Percentiles rank a stretch among this genome's conserved stretches.
Conservation (phyloP, 371 early-diverging fungal genomes). For the Mucor irregularis region DNA sequence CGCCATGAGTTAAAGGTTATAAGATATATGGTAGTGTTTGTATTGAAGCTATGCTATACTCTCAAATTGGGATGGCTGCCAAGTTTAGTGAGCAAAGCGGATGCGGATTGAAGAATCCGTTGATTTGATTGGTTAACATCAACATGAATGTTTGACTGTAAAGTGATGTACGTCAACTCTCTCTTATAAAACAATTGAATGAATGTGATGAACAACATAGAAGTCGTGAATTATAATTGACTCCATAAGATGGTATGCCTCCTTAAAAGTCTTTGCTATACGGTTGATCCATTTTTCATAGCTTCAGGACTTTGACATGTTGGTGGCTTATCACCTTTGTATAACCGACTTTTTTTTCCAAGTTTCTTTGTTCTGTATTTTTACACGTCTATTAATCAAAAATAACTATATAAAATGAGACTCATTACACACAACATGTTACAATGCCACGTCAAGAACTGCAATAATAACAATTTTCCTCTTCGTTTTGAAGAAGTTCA, state of each 20-base stretch:
- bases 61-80: neutral
- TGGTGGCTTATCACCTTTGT: slow-evolving; percentile 21
- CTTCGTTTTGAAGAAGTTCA: slow-evolving; percentile 82
- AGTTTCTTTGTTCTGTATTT: neutral
- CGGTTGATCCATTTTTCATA: too few relatives aligned
- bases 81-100: neutral
- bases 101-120: slow-evolving; percentile 12
- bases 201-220: too few relatives aligned
- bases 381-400: neutral
- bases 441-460: slow-evolving; percentile 95
- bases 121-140: neutral
- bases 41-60: neutral
- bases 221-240: too few relatives aligned
- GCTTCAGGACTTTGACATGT: too few relatives aligned
- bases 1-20: neutral
- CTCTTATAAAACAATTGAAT: too few relatives aligned
- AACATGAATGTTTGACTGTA: too few relatives aligned
- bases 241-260: too few relatives aligned
- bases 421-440: slow-evolving; percentile 98
- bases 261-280: too few relatives aligned
- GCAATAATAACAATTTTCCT: slow-evolving; percentile 88
- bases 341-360: neutral
- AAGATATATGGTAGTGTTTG: neutral
- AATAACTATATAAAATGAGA: slow-evolving; percentile 59
- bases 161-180: too few relatives aligned